Evolutionary conservation across 129 eudicot genomes (phyloP).

Genomic region (Flaveria bidentis): DNA sequence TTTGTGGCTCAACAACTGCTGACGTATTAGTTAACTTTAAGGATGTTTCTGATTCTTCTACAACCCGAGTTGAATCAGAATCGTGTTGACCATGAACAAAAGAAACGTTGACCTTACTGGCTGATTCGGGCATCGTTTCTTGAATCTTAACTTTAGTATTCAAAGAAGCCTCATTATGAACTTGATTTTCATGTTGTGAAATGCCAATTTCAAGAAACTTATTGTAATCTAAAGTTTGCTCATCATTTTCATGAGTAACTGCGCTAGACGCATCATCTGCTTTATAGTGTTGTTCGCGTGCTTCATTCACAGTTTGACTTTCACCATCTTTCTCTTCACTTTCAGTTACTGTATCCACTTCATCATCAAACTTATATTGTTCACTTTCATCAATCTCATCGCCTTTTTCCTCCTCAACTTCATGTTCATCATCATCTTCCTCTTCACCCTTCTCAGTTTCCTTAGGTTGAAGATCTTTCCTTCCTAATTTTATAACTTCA

Average conservation of each 20-base stretch:
- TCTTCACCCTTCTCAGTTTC: background rate
- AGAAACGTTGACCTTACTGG: background rate
- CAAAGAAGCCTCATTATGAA: background rate
- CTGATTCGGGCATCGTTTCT: background rate
- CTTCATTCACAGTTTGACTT: conserved; percentile 8
- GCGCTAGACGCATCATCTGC: conserved; percentile 27
- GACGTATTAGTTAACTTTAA: conserved; percentile 4
- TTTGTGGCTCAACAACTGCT: conserved; percentile 1
- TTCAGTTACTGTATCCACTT: background rate
- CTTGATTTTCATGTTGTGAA: background rate
- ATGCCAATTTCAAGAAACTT: background rate
- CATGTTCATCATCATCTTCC: background rate
- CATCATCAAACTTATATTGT: conserved; percentile 7
- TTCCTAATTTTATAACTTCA: conserved; percentile 14
- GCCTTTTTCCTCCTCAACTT: background rate
- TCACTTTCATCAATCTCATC: conserved; percentile 12
- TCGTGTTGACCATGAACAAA: background rate
- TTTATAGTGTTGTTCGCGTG: conserved; percentile 14
- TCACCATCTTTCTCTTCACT: conserved; percentile 1
- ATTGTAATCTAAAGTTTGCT: background rate
- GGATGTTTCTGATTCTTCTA: background rate
- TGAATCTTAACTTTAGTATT: background rate
- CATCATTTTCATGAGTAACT: conserved; percentile 4
- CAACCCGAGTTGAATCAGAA: background rate
- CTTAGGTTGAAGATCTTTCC: conserved; percentile 15